phyloP scores from a whole-genome alignment of 163 green algal genomes.

The Botryococcus braunii region DNA sequence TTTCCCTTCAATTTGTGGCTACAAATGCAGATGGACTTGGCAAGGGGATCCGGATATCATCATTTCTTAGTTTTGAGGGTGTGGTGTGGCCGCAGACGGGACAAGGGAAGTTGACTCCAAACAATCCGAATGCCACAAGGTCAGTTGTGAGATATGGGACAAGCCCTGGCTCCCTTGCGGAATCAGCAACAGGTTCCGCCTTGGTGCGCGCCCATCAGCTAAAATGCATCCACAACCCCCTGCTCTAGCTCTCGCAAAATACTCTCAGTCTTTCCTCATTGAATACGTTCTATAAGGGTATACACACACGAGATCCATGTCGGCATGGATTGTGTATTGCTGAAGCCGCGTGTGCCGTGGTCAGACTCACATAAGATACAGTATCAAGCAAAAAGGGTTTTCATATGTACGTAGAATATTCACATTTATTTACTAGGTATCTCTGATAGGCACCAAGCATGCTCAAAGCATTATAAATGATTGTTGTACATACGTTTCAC shows the following conservation, averaged over 20 bases:
- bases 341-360: too few species aligned
- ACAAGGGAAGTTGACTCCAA: neutral
- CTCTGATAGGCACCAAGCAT: too few species aligned
- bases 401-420: too few species aligned
- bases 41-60: neutral
- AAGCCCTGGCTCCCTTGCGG: neutral
- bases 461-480: too few species aligned
- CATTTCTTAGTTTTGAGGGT: neutral
- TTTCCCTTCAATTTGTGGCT: too few species aligned
- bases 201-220: neutral
- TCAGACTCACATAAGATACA: too few species aligned
- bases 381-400: too few species aligned
- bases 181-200: neutral
- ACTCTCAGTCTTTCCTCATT: neutral
- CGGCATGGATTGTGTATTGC: neutral
- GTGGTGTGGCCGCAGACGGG: neutral
- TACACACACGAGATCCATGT: neutral
- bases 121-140: neutral
- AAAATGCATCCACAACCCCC: neutral
- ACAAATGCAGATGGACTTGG: neutral
- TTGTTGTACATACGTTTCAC: too few species aligned
- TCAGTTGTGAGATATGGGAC: neutral
- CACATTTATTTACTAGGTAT: too few species aligned
- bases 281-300: neutral
- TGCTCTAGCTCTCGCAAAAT: neutral